Evolutionary conservation across 768 basidiomycete genomes (phyloP).

Genomic region (Leccinum imitatum): DNA sequence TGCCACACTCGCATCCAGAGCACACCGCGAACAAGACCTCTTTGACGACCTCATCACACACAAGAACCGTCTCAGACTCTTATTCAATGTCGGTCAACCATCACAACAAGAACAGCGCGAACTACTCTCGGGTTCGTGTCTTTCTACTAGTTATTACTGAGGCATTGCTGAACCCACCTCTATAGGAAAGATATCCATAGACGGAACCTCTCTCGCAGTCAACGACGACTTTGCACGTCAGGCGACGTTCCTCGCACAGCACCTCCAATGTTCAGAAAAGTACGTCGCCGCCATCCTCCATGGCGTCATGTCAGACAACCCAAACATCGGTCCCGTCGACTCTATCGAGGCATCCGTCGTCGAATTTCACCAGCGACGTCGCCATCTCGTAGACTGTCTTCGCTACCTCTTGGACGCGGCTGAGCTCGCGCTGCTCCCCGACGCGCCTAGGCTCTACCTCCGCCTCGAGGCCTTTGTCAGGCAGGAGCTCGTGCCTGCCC

Average conservation of each 20-base stretch:
- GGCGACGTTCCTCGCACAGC: conserved; percentile 73
- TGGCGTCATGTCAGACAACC: conserved; percentile 2
- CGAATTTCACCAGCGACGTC: too few relatives aligned
- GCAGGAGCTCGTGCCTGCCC: too few relatives aligned
- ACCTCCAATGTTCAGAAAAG: conserved; percentile 81
- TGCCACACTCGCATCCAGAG: conserved; percentile 45
- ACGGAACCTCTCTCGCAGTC: conserved; percentile 67
- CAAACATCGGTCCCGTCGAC: too few relatives aligned
- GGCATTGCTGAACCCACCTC: not conserved
- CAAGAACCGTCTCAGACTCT: conserved; percentile 57
- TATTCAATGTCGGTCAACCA: conserved; percentile 65
- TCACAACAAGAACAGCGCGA: conserved; percentile 67
- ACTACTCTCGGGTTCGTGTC: conserved; percentile 61
- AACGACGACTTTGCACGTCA: conserved; percentile 80
- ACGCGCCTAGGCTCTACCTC: too few relatives aligned
- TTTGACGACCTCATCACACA: conserved; percentile 73
- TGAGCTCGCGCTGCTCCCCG: too few relatives aligned
- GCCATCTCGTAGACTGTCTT: too few relatives aligned
- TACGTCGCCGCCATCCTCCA: conserved; percentile 71
- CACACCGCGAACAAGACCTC: conserved; percentile 66
- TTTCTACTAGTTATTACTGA: not conserved
- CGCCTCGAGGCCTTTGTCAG: too few relatives aligned
- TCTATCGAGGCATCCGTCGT: too few relatives aligned
- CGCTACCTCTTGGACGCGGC: too few relatives aligned
- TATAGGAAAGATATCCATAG: conserved; percentile 63